Conservation (phyloP, 2,329 filamentous ascomycete species). For the Fusarium tjaetaba region DNA sequence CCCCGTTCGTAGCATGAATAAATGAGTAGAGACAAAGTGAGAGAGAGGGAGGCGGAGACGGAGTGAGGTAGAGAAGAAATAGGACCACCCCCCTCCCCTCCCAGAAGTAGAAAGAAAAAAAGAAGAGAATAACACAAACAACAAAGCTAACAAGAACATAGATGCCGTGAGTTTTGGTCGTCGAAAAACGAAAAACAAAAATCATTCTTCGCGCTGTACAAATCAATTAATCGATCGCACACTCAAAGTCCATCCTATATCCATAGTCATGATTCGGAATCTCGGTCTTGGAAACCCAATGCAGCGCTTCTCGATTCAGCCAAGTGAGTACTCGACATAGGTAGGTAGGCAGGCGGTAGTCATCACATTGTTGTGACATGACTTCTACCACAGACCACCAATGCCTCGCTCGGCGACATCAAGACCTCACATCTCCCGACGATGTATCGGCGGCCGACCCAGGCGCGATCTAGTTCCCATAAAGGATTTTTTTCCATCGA, state of each 20-base stretch:
- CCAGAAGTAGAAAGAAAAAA: background rate
- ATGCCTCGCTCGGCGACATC: background rate
- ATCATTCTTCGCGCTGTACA: conserved; percentile 14
- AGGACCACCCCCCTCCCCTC: background rate
- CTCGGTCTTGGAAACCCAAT: background rate
- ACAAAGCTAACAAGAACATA: conserved; percentile 18
- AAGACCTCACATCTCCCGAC: background rate
- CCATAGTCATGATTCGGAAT: conserved; percentile 25
- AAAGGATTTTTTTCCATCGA: background rate
- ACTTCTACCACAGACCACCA: background rate
- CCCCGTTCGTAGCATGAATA: conserved; percentile 21
- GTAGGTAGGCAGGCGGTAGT: background rate
- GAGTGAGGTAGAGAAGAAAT: background rate
- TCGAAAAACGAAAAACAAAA: background rate
- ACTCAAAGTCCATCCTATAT: conserved; percentile 22
- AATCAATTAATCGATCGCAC: conserved; percentile 12
- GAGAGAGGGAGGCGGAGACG: background rate
- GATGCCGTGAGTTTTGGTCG: conserved; percentile 35
- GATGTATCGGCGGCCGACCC: background rate
- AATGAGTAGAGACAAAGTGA: background rate
- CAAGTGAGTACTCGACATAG: background rate
- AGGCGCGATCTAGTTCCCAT: background rate
- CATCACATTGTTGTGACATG: background rate
- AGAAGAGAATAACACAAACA: conserved; percentile 8
- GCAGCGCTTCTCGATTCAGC: background rate